Evolutionary conservation across 441 rosid genomes (phyloP).

Genomic region (Pelargonium citronellum): DNA sequence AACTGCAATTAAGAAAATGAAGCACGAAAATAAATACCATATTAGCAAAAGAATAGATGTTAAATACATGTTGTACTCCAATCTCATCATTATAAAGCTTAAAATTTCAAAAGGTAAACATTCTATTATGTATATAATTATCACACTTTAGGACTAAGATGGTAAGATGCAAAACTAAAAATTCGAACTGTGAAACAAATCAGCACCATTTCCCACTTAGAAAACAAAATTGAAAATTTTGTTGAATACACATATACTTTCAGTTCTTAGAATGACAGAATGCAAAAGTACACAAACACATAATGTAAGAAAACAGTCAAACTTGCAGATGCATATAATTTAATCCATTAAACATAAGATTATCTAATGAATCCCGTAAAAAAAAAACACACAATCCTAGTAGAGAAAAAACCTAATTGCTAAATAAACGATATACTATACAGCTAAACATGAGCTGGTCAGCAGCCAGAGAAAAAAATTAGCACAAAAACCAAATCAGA

Average conservation of each 20-base stretch:
- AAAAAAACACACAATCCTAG: neutral
- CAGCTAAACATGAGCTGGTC: neutral
- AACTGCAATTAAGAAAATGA: neutral
- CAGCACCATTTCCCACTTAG: neutral
- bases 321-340: too few species aligned
- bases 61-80: neutral
- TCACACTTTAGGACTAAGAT: neutral
- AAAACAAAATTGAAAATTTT: neutral
- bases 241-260: too few species aligned
- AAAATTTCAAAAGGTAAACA: neutral
- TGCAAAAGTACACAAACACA: too few species aligned
- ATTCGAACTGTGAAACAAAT: neutral
- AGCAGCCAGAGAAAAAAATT: neutral
- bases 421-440: too few species aligned
- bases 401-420: neutral
- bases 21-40: neutral
- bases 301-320: too few species aligned
- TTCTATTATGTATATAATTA: neutral
- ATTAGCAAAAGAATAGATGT: neutral
- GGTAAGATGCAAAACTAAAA: neutral
- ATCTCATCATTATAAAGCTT: too few species aligned
- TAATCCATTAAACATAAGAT: too few species aligned
- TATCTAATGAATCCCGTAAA: neutral
- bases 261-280: too few species aligned
- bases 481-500: slow-evolving; percentile 6